Evolutionary conservation across 1,284 basidiomycete genomes (phyloP).

Genomic region (Heterobasidion parviporum): DNA sequence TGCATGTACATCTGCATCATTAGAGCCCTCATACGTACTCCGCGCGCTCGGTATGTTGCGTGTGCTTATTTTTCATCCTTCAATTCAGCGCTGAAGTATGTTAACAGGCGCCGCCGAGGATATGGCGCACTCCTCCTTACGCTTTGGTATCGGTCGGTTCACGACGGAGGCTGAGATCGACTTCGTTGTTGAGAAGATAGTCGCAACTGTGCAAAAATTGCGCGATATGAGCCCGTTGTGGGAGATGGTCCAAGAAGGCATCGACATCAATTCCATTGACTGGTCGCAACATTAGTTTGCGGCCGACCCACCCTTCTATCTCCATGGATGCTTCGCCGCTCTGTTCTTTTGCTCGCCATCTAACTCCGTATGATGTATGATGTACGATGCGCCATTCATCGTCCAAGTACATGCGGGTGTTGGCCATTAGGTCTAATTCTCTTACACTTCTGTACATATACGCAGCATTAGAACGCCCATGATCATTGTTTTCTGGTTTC

Average conservation of each 20-base stretch:
- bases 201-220: slow-evolving; percentile 71
- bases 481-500: no score
- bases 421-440: not conserved
- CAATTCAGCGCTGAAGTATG: slow-evolving; percentile 1
- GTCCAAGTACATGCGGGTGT: not conserved
- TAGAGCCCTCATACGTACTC: slow-evolving; percentile 98
- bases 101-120: slow-evolving; percentile 84
- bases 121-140: slow-evolving; percentile 96
- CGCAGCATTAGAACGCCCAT: no score
- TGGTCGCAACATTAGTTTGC: slow-evolving; percentile 66
- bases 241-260: slow-evolving; percentile 99
- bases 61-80: not conserved
- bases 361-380: not conserved
- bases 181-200: slow-evolving; percentile 87
- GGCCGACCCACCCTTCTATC: not conserved
- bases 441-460: no score
- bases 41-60: slow-evolving; percentile 72
- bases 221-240: slow-evolving; percentile 86
- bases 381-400: not conserved
- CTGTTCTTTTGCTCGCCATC: not conserved
- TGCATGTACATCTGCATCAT: slow-evolving; percentile 96
- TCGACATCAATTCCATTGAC: slow-evolving; percentile 88
- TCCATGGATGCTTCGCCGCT: not conserved
- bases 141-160: slow-evolving; percentile 97
- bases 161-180: slow-evolving; percentile 98